These are phyloP conservation scores for Aspergillus carbonarius DNA, from an alignment of 2,329 filamentous ascomycete species.

Conservation along the genomic window DNA sequence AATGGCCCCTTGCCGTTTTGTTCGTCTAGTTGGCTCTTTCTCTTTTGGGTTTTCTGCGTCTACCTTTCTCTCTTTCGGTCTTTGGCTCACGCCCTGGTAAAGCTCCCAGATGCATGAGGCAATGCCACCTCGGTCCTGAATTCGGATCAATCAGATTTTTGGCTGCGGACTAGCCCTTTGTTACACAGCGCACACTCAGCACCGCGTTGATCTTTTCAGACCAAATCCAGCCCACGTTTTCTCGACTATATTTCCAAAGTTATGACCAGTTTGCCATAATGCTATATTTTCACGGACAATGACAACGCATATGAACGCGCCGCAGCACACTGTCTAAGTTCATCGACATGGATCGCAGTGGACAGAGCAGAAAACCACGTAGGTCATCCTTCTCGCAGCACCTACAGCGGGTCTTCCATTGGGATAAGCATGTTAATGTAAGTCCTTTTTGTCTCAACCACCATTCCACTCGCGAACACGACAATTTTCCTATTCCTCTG, in stretches of 20 bases:
- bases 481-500: not conserved
- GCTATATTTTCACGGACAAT: not conserved
- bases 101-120: not conserved
- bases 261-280: not conserved
- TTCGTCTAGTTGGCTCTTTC: not conserved
- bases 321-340: not conserved
- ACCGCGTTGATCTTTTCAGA: too few relatives aligned
- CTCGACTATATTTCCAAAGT: too few relatives aligned
- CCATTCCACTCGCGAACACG: not conserved
- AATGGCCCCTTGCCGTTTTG: not conserved
- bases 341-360: conserved; percentile 10
- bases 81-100: not conserved
- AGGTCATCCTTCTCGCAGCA: conserved; percentile 24
- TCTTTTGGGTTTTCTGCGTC: not conserved
- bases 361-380: conserved; percentile 14
- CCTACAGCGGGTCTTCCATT: conserved; percentile 22
- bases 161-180: not conserved
- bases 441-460: not conserved
- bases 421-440: conserved; percentile 19
- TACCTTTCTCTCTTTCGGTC: not conserved
- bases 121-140: not conserved
- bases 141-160: not conserved
- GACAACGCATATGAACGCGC: not conserved
- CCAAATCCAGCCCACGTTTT: too few relatives aligned
- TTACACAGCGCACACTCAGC: not conserved